These are phyloP conservation scores for Coemansia sp. DNA, from an alignment of 192 early-diverging fungal genomes.

Conservation along the genomic window DNA sequence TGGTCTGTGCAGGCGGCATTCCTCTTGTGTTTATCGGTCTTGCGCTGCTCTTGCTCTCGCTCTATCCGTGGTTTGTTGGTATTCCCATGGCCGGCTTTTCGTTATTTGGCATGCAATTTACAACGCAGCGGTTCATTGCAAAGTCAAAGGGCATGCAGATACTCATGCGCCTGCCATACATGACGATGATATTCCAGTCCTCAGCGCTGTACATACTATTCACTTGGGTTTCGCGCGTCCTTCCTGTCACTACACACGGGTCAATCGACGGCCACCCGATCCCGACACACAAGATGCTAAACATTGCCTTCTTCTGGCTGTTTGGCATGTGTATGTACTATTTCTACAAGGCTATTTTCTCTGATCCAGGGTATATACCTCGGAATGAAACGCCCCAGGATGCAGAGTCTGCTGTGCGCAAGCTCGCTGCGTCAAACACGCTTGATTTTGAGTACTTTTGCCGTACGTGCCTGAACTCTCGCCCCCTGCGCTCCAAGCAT, in stretches of 20 bases:
- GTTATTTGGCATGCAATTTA: conserved; percentile 58
- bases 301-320: conserved; percentile 66
- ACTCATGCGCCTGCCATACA: conserved; percentile 76
- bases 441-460: conserved; percentile 84
- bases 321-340: conserved; percentile 66
- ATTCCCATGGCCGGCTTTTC: conserved; percentile 60
- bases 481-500: conserved; percentile 91
- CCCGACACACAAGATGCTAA: conserved; percentile 42
- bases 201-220: conserved; percentile 70
- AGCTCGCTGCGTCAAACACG: conserved; percentile 65
- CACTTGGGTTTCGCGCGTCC: conserved; percentile 65
- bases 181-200: conserved; percentile 84
- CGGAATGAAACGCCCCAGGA: conserved; percentile 47
- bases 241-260: conserved; percentile 61
- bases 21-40: conserved; percentile 68
- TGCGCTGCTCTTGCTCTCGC: conserved; percentile 57
- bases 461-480: conserved; percentile 74
- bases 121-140: conserved; percentile 63
- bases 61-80: conserved; percentile 77
- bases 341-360: conserved; percentile 72
- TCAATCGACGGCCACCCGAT: conserved; percentile 22
- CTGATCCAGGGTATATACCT: conserved; percentile 79
- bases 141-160: conserved; percentile 50
- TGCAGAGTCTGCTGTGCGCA: conserved; percentile 32
- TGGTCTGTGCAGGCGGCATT: conserved; percentile 66